phyloP scores from a whole-genome alignment of 2,329 filamentous ascomycete genomes.

The Cyphellophora europaea region DNA sequence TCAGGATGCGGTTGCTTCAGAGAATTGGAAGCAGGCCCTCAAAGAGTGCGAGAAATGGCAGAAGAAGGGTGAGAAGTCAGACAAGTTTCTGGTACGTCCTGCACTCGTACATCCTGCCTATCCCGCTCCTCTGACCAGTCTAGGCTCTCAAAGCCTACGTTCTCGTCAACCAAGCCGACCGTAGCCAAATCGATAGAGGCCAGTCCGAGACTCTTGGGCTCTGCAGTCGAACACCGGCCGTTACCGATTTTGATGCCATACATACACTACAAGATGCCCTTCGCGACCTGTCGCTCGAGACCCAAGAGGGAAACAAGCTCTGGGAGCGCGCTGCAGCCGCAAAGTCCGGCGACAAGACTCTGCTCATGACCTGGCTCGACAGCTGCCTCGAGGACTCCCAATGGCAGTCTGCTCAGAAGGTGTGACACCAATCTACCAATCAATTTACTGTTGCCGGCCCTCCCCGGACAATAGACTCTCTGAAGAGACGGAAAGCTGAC shows the following conservation, averaged over 20 bases:
- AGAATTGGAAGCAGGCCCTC: conserved; percentile 40
- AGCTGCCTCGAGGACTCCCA: conserved; percentile 30
- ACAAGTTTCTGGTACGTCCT: conserved; percentile 19
- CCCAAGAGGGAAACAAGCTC: conserved; percentile 25
- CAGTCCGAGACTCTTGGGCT: conserved; percentile 32
- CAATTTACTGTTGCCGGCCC: too few relatives aligned
- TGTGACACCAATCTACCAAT: too few relatives aligned
- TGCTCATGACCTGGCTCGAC: conserved; percentile 36
- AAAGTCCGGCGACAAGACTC: conserved; percentile 29
- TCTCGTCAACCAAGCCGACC: conserved; percentile 27
- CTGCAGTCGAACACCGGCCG: conserved; percentile 31
- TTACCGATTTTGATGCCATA: conserved; percentile 35
- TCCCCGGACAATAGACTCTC: too few relatives aligned
- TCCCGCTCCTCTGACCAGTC: too few relatives aligned
- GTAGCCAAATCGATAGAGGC: conserved; percentile 32
- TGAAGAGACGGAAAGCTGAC: too few relatives aligned
- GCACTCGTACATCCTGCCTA: not conserved
- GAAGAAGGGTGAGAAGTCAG: conserved; percentile 44
- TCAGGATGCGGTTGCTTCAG: conserved; percentile 38
- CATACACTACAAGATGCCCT: conserved; percentile 33
- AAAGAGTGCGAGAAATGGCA: conserved; percentile 42
- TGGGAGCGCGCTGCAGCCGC: conserved; percentile 31
- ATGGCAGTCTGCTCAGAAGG: conserved; percentile 41
- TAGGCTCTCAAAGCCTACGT: conserved; percentile 20
- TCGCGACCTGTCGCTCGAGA: conserved; percentile 24